Base-by-base conservation (phyloP, 1,284 basidiomycete species). In the Ganoderma boninense region DNA sequence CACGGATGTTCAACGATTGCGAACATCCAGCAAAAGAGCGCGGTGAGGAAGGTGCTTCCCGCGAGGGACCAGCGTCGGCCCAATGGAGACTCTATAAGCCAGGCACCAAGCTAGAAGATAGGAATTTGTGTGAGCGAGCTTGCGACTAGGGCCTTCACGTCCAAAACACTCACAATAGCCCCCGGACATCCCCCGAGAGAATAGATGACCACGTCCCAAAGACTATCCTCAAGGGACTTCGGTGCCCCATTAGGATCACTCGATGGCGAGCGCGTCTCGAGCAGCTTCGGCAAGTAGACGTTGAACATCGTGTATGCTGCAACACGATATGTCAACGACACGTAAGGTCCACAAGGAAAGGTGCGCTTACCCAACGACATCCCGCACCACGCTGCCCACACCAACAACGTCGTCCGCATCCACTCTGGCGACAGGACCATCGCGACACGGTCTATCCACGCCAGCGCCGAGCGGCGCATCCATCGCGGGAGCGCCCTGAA, bases 231-330 rank as follows among this genome's bases (percentile, higher is more conserved):
- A 20, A 96, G 82, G 82, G 75, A 77, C 67, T 88, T 87, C 26
- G 86, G 80, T 0, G 80, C 79, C 1, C 76, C 78, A 7, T 78
- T 77, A 42, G 77, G 77, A 23, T 82, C 64, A 4, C 75, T 73
- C 26, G 82, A 73, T 0, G 81, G 79, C 5, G 71, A 70, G 23
- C 84, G 77, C 74, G 86, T 87, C 84, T 97, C 97, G 40, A 99
- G 84, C 18, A 97, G 87, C 77, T 96, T 96, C 0, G 97, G 97
- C 26, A 98, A 87, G 81, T 93, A 99, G 16, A 98, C 96, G 78
- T 99, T 99, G 84, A 99, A 99, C 91, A 97, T 97, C 8, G 95
- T 98, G 78, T 91, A 97, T 1, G 92, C 96, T 93, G 77, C 64
- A n/a, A 35, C n/a, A 29, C 40, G 42, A 32, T 49, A 43, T 52